These are phyloP conservation scores for Globisporangium spinosum DNA, from an alignment of 352 stramenopile genomes.

Conservation along the genomic window DNA sequence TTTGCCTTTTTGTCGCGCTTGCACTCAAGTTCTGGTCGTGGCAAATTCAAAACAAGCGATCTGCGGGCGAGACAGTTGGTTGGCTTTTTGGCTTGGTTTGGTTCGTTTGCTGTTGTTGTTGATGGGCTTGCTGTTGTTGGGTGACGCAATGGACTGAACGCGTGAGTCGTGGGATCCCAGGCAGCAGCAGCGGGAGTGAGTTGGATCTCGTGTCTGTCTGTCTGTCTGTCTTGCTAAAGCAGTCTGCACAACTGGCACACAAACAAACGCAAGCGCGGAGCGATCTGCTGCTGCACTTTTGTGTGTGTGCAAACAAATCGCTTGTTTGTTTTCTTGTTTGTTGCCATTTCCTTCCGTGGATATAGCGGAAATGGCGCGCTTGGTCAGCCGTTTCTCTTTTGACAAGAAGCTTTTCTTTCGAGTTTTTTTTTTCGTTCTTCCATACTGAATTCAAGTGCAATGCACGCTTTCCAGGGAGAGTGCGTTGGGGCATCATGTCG, in stretches of 20 bases:
- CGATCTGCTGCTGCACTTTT: neutral
- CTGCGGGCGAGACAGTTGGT: neutral
- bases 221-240: neutral
- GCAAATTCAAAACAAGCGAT: constrained; percentile 6
- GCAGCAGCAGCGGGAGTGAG: neutral
- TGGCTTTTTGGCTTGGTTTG: constrained; percentile 1
- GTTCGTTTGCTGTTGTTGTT: constrained; percentile 3
- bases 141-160: neutral
- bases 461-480: neutral
- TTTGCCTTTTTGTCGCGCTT: neutral
- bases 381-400: constrained; percentile 2
- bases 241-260: neutral
- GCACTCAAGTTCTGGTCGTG: constrained; percentile 2
- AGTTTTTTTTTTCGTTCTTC: neutral
- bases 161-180: neutral
- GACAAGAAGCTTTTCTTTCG: neutral
- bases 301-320: neutral
- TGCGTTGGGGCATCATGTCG: neutral
- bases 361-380: neutral
- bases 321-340: neutral
- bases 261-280: neutral
- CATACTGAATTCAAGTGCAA: constrained; percentile 7
- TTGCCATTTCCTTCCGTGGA: neutral
- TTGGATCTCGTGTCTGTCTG: neutral
- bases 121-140: neutral